Conservation (phyloP, 78 protist genomes). For the Dictyostelium purpureum region DNA sequence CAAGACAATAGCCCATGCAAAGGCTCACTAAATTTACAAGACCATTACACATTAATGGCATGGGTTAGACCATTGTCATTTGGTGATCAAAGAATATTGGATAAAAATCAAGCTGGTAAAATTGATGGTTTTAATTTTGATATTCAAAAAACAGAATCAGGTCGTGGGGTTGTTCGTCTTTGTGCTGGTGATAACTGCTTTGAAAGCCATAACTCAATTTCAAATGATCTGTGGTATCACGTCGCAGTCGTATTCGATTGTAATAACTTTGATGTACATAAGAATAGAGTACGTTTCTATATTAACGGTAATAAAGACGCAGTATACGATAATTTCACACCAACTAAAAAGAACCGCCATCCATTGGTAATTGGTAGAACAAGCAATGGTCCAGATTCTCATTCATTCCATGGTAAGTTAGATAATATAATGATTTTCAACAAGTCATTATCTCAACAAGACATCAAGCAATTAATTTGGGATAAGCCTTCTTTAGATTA, state of each 20-base stretch:
- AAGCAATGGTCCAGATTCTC: neutral
- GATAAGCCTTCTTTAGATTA: neutral
- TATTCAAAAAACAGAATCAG: neutral
- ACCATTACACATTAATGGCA: constrained; percentile 30
- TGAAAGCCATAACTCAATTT: neutral
- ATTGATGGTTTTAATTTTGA: constrained; percentile 40
- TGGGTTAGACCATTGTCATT: constrained; percentile 57
- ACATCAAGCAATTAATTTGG: constrained; percentile 1
- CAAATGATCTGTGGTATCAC: constrained; percentile 47
- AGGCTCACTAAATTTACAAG: neutral
- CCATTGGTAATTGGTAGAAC: constrained; percentile 27
- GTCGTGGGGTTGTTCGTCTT: constrained; percentile 1
- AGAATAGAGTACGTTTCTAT: constrained; percentile 8
- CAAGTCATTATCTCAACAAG: neutral
- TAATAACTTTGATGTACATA: neutral
- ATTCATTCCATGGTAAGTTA: constrained; percentile 3
- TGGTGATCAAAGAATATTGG: constrained; percentile 59
- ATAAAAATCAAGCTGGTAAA: neutral
- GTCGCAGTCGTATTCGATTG: neutral
- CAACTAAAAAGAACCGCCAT: neutral
- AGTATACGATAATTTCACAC: neutral
- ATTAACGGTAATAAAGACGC: constrained; percentile 20
- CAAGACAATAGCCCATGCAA: neutral
- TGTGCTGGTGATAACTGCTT: constrained; percentile 31
- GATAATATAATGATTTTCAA: constrained; percentile 45